Base-by-base conservation (phyloP, 768 basidiomycete genomes). In the Leucogyrophana mollusca region DNA sequence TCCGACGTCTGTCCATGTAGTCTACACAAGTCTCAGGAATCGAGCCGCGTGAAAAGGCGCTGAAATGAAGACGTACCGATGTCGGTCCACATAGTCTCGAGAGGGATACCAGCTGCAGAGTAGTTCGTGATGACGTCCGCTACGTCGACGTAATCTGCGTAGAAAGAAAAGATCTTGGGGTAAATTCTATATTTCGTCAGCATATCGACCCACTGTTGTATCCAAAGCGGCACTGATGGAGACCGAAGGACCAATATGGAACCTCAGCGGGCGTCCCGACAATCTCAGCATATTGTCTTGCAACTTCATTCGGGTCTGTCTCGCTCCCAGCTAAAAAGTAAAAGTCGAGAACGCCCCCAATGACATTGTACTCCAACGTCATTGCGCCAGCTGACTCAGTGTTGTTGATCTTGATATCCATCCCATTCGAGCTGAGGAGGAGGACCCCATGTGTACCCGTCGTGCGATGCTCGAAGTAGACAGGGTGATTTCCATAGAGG, bases 71-170 rank as follows among this genome's bases (percentile, higher is more conserved):
- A 43, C 54, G 23, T 54, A 77, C 83, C 82, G 27, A 87, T 87
- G 60, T 87, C 85, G 2, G 84, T 85, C 85, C 85, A 87, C 84
- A 87, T 86, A 0, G 84, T 85, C 61, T 88, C 84, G 3, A 87
- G 72, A 6, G 85, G 85, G 43, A 88, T 87, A 4, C 64, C 58
- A 0, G 82, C 81, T 1, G 65, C 72, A 1, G 80, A 74, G 51
- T 87, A 87, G 58, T 77, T 81, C 0, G 74, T 62, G 45, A 87
- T 78, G 4, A 86, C 85, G 27, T 68, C 63, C 1, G 82, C 77
- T 1, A 86, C 82, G 24, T 83, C 77, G 21, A 83, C 66, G 37
- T 73, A 85, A 55, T 83, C 84, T 84, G 27, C 3, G 9, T 7
- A 22, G 34, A 18, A 16, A 13, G 34, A 21, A 45, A 39, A 34